Conservation (phyloP, 192 early-diverging fungal genomes). For the Coemansia pectinata region DNA sequence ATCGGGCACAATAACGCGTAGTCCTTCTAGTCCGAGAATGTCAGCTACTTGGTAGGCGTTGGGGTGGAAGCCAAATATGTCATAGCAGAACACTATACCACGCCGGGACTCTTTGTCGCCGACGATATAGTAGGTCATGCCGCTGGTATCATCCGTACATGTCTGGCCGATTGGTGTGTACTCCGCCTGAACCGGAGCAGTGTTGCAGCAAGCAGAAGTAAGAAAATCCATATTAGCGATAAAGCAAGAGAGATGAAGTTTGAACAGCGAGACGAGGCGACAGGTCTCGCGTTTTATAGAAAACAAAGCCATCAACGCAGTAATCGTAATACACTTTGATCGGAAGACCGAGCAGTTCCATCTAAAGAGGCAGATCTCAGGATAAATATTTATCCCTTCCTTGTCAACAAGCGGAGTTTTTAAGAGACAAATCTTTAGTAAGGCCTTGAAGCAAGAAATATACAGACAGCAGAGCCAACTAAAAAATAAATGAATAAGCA, state of each 20-base stretch:
- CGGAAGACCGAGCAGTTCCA: no score
- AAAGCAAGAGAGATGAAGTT: background rate
- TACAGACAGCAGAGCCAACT: background rate
- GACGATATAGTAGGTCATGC: slow-evolving; percentile 31
- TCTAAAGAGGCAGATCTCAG: no score
- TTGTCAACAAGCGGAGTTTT: no score
- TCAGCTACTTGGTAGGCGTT: slow-evolving; percentile 62
- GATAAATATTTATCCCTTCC: no score
- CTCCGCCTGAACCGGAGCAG: slow-evolving; percentile 38
- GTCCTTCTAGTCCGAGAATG: slow-evolving; percentile 47
- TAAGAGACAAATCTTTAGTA: background rate
- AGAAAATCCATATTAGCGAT: slow-evolving; percentile 16
- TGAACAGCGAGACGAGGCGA: no score
- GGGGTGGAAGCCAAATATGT: slow-evolving; percentile 62
- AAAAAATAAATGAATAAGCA: background rate
- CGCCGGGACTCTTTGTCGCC: slow-evolving; percentile 47
- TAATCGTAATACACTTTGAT: no score
- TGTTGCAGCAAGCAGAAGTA: slow-evolving; percentile 48
- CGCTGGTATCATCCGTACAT: background rate
- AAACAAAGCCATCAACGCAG: background rate
- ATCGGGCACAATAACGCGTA: slow-evolving; percentile 62
- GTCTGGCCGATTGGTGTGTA: slow-evolving; percentile 41
- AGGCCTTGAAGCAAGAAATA: background rate
- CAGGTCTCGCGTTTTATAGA: background rate
- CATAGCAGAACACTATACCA: slow-evolving; percentile 61